Conservation (phyloP, 441 rosid species). For the Brassica hybrid region DNA sequence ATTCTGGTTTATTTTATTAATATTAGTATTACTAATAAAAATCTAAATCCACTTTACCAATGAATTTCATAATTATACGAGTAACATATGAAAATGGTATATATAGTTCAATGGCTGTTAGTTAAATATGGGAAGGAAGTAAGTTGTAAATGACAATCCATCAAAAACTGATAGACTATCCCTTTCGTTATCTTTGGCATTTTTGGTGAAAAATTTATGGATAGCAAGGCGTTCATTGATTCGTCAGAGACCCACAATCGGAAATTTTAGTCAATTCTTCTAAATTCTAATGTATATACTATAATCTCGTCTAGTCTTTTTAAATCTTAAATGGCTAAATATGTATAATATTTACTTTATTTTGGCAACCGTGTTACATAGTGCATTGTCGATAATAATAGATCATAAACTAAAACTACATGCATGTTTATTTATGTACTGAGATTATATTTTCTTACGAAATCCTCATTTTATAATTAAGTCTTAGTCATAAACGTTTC, state of each 20-base stretch:
- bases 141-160: slow-evolving; percentile 3
- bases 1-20: background rate
- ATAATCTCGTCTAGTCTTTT: background rate
- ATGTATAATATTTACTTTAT: background rate
- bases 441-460: background rate
- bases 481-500: background rate
- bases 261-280: background rate
- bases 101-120: slow-evolving; percentile 9
- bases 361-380: background rate
- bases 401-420: background rate
- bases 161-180: slow-evolving; percentile 28
- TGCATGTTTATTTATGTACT: background rate
- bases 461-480: background rate
- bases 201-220: slow-evolving; percentile 13
- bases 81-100: background rate
- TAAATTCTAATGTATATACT: background rate
- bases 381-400: background rate
- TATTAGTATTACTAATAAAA: background rate
- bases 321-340: background rate
- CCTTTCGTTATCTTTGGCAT: slow-evolving; percentile 23
- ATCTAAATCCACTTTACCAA: background rate
- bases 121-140: background rate
- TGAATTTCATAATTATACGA: background rate
- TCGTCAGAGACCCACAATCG: background rate
- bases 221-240: slow-evolving; percentile 9